Evolutionary conservation across 1,139 yeast genomes (phyloP).

Genomic region (Saccharomyces pastorianus): DNA sequence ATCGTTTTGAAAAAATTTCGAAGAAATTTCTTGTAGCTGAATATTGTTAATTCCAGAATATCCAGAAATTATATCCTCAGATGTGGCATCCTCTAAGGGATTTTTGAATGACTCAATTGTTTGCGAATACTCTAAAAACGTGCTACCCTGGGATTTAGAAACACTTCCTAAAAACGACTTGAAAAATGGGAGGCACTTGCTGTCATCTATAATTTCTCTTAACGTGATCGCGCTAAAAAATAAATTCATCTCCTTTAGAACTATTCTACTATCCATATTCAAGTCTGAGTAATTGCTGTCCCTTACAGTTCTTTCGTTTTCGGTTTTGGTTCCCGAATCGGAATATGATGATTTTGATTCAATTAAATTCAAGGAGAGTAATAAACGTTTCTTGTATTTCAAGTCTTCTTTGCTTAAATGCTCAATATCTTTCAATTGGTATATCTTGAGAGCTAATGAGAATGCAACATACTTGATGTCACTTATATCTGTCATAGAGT

Average conservation of each 20-base stretch:
- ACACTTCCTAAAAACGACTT: slow-evolving; percentile 10
- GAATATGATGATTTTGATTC: slow-evolving; percentile 28
- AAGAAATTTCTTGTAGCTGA: slow-evolving; percentile 9
- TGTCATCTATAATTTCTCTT: slow-evolving; percentile 15
- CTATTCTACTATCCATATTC: slow-evolving; percentile 4
- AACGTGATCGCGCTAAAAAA: slow-evolving; percentile 15
- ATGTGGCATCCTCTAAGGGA: slow-evolving; percentile 53
- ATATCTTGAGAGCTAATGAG: slow-evolving; percentile 14
- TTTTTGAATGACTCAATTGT: slow-evolving; percentile 61
- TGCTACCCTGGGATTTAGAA: slow-evolving; percentile 11
- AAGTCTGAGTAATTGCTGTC: slow-evolving; percentile 32
- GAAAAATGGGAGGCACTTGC: slow-evolving; percentile 14
- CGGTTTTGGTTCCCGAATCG: slow-evolving; percentile 3
- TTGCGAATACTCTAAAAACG: slow-evolving; percentile 51
- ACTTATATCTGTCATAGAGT: slow-evolving; percentile 10
- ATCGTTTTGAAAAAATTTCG: slow-evolving; percentile 11
- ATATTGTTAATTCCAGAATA: slow-evolving; percentile 9
- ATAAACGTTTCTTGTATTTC: slow-evolving; percentile 30
- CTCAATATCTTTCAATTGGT: slow-evolving; percentile 8
- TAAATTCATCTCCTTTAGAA: slow-evolving; percentile 13
- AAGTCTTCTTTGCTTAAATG: slow-evolving; percentile 16
- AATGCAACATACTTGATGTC: slow-evolving; percentile 17
- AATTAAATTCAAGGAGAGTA: slow-evolving; percentile 29
- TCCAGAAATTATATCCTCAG: slow-evolving; percentile 23
- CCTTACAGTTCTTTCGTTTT: slow-evolving; percentile 22